These are phyloP conservation scores for Globisporangium solare DNA, from an alignment of 352 stramenopile genomes.

Conservation along the genomic window DNA sequence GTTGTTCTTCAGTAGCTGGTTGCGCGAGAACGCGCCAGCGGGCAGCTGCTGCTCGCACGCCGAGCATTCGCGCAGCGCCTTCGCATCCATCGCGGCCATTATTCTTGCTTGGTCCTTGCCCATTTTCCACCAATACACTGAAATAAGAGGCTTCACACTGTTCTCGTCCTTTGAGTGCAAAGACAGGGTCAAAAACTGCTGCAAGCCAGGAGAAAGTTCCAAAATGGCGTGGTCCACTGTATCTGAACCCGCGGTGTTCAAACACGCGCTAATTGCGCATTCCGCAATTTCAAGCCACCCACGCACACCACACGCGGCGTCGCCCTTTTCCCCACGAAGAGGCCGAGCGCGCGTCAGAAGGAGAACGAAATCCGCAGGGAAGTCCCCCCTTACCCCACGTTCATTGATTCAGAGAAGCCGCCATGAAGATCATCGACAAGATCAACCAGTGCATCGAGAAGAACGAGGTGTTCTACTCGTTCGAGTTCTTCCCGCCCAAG, in stretches of 20 bases:
- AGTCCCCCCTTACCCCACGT: background rate
- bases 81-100: background rate
- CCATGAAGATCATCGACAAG: slow-evolving; percentile 89
- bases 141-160: background rate
- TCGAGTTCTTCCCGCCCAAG: slow-evolving; percentile 99
- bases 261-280: slow-evolving; percentile 6
- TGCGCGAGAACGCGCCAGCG: slow-evolving; percentile 32
- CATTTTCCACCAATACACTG: background rate
- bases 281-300: slow-evolving; percentile 9
- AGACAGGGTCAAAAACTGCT: background rate
- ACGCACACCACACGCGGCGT: slow-evolving; percentile 1
- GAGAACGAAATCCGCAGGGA: background rate
- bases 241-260: slow-evolving; percentile 5
- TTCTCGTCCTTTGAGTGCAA: background rate
- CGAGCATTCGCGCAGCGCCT: slow-evolving; percentile 3
- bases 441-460: slow-evolving; percentile 75
- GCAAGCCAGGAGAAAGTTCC: background rate
- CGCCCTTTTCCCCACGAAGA: background rate
- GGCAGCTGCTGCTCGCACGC: slow-evolving; percentile 22
- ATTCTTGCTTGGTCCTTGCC: background rate
- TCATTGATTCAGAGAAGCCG: background rate
- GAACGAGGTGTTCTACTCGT: slow-evolving; percentile 92
- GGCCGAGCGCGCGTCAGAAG: background rate
- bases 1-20: slow-evolving; percentile 37
- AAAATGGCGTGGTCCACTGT: slow-evolving; percentile 2